Percentiles rank a stretch among this genome's conserved stretches.
Conservation (phyloP, 352 stramenopile genomes). For the Globisporangium perplexum region DNA sequence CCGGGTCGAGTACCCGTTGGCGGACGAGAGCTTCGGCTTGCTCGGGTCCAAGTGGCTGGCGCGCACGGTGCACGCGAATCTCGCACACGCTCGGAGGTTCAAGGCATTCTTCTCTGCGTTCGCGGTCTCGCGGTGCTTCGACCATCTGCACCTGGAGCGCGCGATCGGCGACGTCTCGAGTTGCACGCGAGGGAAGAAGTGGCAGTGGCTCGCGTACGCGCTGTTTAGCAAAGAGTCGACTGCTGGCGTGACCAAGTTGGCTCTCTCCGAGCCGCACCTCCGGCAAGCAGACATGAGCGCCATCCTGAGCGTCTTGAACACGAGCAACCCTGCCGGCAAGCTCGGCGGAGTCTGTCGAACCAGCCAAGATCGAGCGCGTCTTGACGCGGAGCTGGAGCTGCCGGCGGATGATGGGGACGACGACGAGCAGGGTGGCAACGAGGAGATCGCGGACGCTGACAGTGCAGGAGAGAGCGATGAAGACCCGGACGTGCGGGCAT, state of each 20-base stretch:
- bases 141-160: background rate
- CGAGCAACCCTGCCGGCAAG: constrained; percentile 16
- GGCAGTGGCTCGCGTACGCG: constrained; percentile 11
- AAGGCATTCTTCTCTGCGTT: constrained; percentile 3
- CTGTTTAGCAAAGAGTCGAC: constrained; percentile 9
- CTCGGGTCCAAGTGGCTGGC: background rate
- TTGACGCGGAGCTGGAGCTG: background rate
- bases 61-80: background rate
- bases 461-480: background rate
- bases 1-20: background rate
- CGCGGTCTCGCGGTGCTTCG: background rate
- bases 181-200: constrained; percentile 2
- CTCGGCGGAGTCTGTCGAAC: constrained; percentile 8
- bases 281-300: constrained; percentile 14
- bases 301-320: constrained; percentile 16
- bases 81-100: background rate
- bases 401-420: background rate
- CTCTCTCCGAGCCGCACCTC: background rate
- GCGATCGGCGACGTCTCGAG: background rate
- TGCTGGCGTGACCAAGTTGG: background rate
- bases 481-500: background rate
- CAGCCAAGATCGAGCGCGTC: background rate
- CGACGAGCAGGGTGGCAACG: background rate
- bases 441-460: background rate
- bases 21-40: background rate